phyloP scores from a whole-genome alignment of 2,329 filamentous ascomycete genomes.

The Stenocarpella maydis region DNA sequence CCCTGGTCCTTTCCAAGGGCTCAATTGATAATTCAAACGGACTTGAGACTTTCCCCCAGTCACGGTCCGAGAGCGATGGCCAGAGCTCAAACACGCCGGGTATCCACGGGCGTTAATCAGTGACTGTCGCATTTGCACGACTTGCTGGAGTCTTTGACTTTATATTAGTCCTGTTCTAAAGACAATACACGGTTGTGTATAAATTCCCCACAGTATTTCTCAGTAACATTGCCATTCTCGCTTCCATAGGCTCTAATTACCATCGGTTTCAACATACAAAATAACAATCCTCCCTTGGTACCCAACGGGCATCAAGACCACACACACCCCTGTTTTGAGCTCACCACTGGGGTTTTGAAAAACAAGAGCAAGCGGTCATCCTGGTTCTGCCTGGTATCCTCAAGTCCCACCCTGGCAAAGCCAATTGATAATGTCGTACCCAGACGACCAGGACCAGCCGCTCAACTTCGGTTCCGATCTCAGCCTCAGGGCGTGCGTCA shows the following conservation, averaged over 20 bases:
- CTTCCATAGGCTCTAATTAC: neutral
- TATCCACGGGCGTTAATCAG: neutral
- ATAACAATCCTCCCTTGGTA: too few species aligned
- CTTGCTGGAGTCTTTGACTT: neutral
- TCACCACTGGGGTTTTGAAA: neutral
- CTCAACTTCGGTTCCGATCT: slow-evolving; percentile 13
- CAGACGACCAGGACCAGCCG: neutral
- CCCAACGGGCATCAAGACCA: neutral
- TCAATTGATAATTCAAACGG: neutral
- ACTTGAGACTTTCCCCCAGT: too few species aligned
- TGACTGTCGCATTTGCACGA: neutral
- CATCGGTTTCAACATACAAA: neutral
- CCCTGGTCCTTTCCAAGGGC: neutral
- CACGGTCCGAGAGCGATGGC: neutral
- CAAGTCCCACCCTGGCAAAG: neutral
- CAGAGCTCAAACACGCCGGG: neutral
- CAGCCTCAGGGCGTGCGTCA: neutral
- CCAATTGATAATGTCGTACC: neutral
- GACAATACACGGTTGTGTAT: neutral
- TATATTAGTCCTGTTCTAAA: too few species aligned
- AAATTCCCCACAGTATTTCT: neutral
- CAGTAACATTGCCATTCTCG: neutral
- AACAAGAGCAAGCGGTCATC: neutral
- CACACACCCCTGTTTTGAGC: neutral
- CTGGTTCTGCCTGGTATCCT: too few species aligned